A percentile compares a stretch with the other conserved stretches of the same genome.
phyloP scores from a whole-genome alignment of 768 basidiomycete species.

The Thelephora ganbajun region DNA sequence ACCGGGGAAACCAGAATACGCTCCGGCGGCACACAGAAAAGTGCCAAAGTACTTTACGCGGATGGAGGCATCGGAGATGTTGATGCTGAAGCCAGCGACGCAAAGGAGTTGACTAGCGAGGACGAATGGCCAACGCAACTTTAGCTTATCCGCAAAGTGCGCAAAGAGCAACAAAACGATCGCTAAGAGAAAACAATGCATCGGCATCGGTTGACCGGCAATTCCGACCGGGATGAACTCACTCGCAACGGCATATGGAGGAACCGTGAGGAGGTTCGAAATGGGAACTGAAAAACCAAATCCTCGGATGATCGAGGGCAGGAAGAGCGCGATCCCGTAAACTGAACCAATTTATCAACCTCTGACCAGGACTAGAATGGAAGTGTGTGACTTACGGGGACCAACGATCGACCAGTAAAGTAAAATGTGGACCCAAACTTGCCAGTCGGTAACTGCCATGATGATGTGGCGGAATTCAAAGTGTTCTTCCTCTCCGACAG shows the following conservation, averaged over 20 bases:
- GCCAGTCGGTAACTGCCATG: constrained; percentile 50
- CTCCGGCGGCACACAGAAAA: constrained; percentile 53
- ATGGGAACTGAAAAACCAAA: constrained; percentile 45
- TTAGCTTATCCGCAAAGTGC: constrained; percentile 41
- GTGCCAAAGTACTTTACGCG: constrained; percentile 63
- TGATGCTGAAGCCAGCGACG: constrained; percentile 48
- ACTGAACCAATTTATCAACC: constrained; percentile 21
- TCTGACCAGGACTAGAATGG: neutral
- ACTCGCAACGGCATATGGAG: constrained; percentile 53
- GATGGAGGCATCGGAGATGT: constrained; percentile 35
- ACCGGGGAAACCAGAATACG: constrained; percentile 46
- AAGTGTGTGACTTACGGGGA: constrained; percentile 35
- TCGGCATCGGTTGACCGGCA: no score
- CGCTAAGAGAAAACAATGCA: constrained; percentile 16
- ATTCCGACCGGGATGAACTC: constrained; percentile 10
- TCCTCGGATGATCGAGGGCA: constrained; percentile 45
- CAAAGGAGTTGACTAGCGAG: constrained; percentile 33
- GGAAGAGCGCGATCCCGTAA: constrained; percentile 57
- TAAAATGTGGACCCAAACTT: constrained; percentile 45
- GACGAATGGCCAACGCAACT: constrained; percentile 46
- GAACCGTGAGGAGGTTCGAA: constrained; percentile 54
- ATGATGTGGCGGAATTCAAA: constrained; percentile 40
- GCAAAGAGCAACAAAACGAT: constrained; percentile 37
- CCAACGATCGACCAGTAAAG: constrained; percentile 44
- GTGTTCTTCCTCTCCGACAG: constrained; percentile 46